Evolutionary conservation across 371 early-diverging fungal genomes (phyloP).

Genomic region (Haplosporangium sp.): DNA sequence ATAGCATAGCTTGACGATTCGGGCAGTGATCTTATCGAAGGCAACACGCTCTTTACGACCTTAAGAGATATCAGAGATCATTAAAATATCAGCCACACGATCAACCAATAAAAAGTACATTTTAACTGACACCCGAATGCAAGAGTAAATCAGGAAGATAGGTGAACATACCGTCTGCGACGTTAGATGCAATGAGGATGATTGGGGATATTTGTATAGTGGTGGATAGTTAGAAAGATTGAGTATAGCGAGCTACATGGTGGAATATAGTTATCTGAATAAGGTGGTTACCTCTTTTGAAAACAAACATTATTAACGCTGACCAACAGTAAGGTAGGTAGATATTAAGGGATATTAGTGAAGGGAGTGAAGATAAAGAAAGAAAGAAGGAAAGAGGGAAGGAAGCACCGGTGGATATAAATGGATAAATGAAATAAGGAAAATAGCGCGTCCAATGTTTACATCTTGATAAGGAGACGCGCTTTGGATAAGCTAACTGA

Average conservation of each 20-base stretch:
- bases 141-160: not conserved
- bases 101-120: not conserved
- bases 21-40: conserved; percentile 96
- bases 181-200: not conserved
- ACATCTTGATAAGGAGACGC: not conserved
- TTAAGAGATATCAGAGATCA: not conserved
- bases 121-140: not conserved
- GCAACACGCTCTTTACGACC: conserved; percentile 90
- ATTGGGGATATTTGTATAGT: too few species aligned
- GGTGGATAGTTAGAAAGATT: not conserved
- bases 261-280: not conserved
- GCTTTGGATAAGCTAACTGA: conserved; percentile 12
- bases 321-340: conserved; percentile 16
- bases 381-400: not conserved
- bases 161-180: conserved; percentile 8
- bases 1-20: conserved; percentile 93
- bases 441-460: not conserved
- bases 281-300: conserved; percentile 73
- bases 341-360: not conserved
- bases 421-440: conserved; percentile 20
- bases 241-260: not conserved
- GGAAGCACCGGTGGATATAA: not conserved
- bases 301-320: conserved; percentile 68
- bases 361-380: conserved; percentile 8
- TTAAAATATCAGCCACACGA: not conserved